Evolutionary conservation across 176 grass and related monocot genomes (phyloP).

Genomic region (Raddia guianensis): DNA sequence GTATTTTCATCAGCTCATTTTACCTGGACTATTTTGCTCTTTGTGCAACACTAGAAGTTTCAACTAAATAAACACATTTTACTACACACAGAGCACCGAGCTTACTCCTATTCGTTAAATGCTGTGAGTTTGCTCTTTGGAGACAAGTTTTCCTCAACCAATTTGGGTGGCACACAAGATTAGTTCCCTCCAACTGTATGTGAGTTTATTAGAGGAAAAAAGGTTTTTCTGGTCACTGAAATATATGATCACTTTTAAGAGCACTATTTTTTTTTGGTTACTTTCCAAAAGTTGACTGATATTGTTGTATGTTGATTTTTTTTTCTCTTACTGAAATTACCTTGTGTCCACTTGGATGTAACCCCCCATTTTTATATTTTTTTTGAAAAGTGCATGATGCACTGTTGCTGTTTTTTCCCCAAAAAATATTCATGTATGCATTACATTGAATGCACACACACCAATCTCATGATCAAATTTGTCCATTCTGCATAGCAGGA

Average conservation of each 20-base stretch:
- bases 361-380: neutral
- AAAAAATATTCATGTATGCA: constrained; percentile 8
- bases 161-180: constrained; percentile 14
- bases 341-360: neutral
- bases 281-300: constrained; percentile 4
- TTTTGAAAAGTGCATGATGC: neutral
- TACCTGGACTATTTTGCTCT: constrained; percentile 26
- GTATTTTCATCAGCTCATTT: constrained; percentile 17
- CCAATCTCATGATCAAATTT: constrained; percentile 17
- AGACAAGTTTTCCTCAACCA: constrained; percentile 18
- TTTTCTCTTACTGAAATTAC: neutral
- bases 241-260: constrained; percentile 18
- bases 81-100: neutral
- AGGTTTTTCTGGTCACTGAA: neutral
- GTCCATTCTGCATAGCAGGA: neutral
- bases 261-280: constrained; percentile 4
- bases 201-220: constrained; percentile 4
- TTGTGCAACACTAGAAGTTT: constrained; percentile 33
- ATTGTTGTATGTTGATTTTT: constrained; percentile 30
- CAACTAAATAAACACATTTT: constrained; percentile 38
- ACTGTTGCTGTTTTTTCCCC: neutral
- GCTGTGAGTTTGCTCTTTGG: constrained; percentile 17
- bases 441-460: neutral
- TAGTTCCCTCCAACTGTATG: neutral
- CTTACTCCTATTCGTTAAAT: constrained; percentile 5